Base-by-base conservation (phyloP, 768 basidiomycete species). In the Termitomyces bulborhizus region DNA sequence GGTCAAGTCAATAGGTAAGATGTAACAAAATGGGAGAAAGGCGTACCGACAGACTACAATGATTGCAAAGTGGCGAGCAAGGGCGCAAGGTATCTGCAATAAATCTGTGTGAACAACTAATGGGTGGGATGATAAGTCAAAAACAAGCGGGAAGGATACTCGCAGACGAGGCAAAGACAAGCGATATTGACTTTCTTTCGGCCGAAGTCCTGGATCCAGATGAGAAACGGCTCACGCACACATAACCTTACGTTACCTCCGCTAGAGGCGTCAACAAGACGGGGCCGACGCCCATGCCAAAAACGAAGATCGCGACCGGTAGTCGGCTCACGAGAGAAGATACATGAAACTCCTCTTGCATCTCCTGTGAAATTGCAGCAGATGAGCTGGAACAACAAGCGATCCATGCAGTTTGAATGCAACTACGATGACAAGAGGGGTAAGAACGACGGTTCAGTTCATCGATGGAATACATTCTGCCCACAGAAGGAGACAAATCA, bases 21-120 rank as follows among this genome's bases (percentile, higher is more conserved):
- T 24, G 40, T 6, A 3, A 18, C 11, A 13, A 42, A 34, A 13
- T 39, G 16, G 16, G 21, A 45, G 26, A 15, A 9, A 8, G 27
- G 37, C 57, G 5, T 47, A 64, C 63, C 63, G 63, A 49, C 51
- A 62, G 6, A 64, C 34, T 3, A 56, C 48, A 8, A 64, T 64
- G 11, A 61, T 58, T 18, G 24, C 39, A 6, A 64, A 34, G 29
- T 60, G 60, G 11, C 36, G 49, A 13, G 63, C 59, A n/a, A 64
- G 54, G 26, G 63, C 63, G 39, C 61, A 64, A 9, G 63, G 63
- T 26, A 64, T 59, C 46, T 64, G 63, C 15, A 64, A 53, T 37
- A 59, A 21, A 58, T 64, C 63, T 64, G 48, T 55, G 39, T 34
- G 32, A 9, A 29, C 52, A 51, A 47, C 54, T 18, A 56, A 42